Base-by-base conservation (phyloP, 2,329 filamentous ascomycete species). In the Neofusicoccum umdonicola region DNA sequence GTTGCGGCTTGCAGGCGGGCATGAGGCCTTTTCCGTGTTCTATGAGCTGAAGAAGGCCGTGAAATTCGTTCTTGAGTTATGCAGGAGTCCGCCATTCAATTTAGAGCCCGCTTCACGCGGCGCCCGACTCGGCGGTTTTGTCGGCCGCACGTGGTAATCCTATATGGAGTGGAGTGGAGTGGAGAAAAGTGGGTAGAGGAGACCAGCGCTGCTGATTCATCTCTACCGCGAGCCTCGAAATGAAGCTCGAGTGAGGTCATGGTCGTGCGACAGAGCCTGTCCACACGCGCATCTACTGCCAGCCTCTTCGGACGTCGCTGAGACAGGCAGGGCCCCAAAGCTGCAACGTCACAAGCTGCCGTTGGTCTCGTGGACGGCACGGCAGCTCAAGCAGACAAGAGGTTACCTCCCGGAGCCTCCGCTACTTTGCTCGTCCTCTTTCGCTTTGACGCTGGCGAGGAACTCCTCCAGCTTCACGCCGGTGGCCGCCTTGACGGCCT, bases 401-500 rank as follows among this genome's bases (percentile, higher is more conserved):
- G 7, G 56, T 60, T 60, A 60, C 56, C 41, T 60, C 34, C 34
- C 57, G 4, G 42, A 22, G 44, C 44, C 44, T 39, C 17, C 27
- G 41, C 68, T 67, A 70, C 63, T 67, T 65, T 58, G 67, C 54
- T 61, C 58, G 31, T 48, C 47, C 8, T 65, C 58, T 12, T 39
- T 48, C 19, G 45, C 22, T 19, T 62, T 65, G 51, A 42, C 62
- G 19, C 63, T 39, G 3, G 48, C 48, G 15, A 66, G 22, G 48
- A 65, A 17, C n/a, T 62, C 41, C 17, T 51, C 48, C 48, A 64
- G 39, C 22, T 60, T 37, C 35, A 65, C 71, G 73, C 67, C 74
- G 74, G 66, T 77, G 71, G 51, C 62, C 17, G 62, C 35, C 62
- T 64, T 64, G 35, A 64, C 52, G 9, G 62, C 62, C 64, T 79